These are phyloP conservation scores for Casuarina cunninghamiana DNA, from an alignment of 306 rosid species.

Conservation along the genomic window DNA sequence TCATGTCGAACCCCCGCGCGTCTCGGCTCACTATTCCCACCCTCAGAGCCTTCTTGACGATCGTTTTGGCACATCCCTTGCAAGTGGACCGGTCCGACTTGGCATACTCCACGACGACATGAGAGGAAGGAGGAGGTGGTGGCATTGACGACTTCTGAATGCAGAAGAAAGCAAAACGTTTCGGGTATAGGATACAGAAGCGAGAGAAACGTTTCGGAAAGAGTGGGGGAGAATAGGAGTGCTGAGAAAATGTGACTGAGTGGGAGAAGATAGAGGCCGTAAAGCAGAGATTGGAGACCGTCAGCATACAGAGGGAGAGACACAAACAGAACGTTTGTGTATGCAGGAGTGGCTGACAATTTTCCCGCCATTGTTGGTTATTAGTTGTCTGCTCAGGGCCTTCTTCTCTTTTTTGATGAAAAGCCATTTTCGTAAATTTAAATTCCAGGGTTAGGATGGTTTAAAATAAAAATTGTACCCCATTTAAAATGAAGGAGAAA, in stretches of 20 bases:
- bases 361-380: not conserved
- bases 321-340: not conserved
- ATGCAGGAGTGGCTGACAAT: not conserved
- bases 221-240: not conserved
- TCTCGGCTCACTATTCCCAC: constrained; percentile 52
- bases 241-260: not conserved
- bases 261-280: not conserved
- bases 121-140: constrained; percentile 30
- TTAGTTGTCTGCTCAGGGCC: no score
- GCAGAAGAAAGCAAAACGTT: not conserved
- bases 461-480: no score
- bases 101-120: constrained; percentile 55
- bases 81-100: constrained; percentile 61
- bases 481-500: no score
- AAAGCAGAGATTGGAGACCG: not conserved
- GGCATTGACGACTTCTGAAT: constrained; percentile 34
- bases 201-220: not conserved
- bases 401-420: no score
- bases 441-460: no score
- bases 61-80: constrained; percentile 55
- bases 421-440: no score
- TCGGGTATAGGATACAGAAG: constrained; percentile 17
- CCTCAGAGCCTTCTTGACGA: constrained; percentile 44
- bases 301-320: not conserved
- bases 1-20: constrained; percentile 36